Conservation (phyloP, 768 basidiomycete genomes). For the Pisolithus tinctorius region DNA sequence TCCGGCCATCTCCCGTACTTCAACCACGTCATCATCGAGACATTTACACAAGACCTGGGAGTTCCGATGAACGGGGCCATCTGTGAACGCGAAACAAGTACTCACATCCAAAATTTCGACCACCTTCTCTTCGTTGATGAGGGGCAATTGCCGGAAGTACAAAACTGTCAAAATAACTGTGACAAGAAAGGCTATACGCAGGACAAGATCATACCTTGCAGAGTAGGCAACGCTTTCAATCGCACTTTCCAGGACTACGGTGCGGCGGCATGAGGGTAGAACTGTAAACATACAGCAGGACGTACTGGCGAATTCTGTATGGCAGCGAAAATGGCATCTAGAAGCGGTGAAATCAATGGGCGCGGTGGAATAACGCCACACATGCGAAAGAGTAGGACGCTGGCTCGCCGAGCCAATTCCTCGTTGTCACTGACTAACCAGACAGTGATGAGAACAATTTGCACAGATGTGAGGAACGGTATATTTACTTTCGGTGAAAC, state of each 20-base stretch:
- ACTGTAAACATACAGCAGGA: slow-evolving; percentile 2
- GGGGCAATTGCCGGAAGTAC: slow-evolving; percentile 84
- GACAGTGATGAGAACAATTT: not conserved
- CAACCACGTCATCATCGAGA: slow-evolving; percentile 79
- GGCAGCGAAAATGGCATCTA: slow-evolving; percentile 68
- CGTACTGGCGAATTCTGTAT: slow-evolving; percentile 71
- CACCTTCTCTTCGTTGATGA: slow-evolving; percentile 69
- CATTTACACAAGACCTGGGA: slow-evolving; percentile 69
- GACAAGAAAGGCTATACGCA: not conserved
- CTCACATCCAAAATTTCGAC: slow-evolving; percentile 74
- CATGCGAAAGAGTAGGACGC: slow-evolving; percentile 71
- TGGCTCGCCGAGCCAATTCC: slow-evolving; percentile 59
- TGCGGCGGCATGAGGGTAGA: slow-evolving; percentile 1
- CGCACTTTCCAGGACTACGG: slow-evolving; percentile 81
- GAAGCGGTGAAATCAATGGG: slow-evolving; percentile 57
- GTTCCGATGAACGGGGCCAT: not conserved
- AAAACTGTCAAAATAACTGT: slow-evolving; percentile 41
- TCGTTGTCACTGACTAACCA: slow-evolving; percentile 62
- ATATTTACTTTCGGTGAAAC: slow-evolving; percentile 58
- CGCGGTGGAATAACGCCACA: slow-evolving; percentile 79
- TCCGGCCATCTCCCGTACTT: slow-evolving; percentile 87
- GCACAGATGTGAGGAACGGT: not conserved
- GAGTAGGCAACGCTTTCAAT: slow-evolving; percentile 76
- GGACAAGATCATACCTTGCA: slow-evolving; percentile 45
- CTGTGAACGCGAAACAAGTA: not conserved